Base-by-base conservation (phyloP, 2,329 filamentous ascomycete species). In the Ophiostoma sp. region DNA sequence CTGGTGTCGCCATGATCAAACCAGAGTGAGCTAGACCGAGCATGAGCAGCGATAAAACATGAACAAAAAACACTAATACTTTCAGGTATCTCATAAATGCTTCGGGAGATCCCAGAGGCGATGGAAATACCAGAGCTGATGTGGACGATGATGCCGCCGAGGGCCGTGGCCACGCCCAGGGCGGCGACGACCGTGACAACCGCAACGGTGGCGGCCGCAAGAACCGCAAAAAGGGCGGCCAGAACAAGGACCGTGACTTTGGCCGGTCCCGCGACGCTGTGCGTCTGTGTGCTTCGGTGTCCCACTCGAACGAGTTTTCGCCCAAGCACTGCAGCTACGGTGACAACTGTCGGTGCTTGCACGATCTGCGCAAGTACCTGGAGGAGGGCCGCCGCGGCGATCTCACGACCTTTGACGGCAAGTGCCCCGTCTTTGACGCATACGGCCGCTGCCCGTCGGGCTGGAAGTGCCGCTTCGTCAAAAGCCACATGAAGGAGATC, bases 401-500 rank as follows among this genome's bases (percentile, higher is more conserved):
- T 75, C 82, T 97, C 52, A 84, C 84, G 5, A 92, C 90, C 0
- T 89, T 96, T 74, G 84, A 83, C 58, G 90, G 91, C 6, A 82
- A 89, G 71, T 99, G 95, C 75, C 94, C 93, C 0, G 85, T 96
- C 8, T 97, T 87, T 77, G 88, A 91, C 72, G 81, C 82, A 16
- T 86, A 89, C 72, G 93, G 93, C 12, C 86, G 83, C 71, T 99
- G 95, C 74, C 84, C 86, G 65, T 86, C 89, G 14, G 95, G 95
- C 5, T 99, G 94, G 93, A 96, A 94, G 77, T 99, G 95, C 77
- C 89, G 94, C 36, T 96, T 97, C 75, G 90, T 92, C 45, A 85
- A 85, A 71, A 96, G 92, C 71, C 95, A 99, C 78, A 95, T 92
- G 74, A 84, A 88, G 71, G 94, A 98, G 78, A 79, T 91, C 38